Base-by-base conservation (phyloP, 1,284 basidiomycete species). In the Pyrrhoderma lamaoense region DNA sequence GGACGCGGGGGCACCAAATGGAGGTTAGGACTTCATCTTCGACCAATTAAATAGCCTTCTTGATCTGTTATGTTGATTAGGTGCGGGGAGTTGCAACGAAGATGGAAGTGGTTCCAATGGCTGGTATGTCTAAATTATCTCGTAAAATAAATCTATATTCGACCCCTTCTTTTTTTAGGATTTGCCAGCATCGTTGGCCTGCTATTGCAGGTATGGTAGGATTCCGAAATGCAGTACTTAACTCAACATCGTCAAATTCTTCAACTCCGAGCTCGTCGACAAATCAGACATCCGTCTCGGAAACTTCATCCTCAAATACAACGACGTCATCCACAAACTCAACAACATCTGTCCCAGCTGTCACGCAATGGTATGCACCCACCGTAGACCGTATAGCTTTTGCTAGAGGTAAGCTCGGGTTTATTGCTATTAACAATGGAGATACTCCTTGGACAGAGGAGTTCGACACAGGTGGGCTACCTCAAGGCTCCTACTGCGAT, bases 101-200 rank as follows among this genome's bases (percentile, higher is more conserved):
- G 38, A 68, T 1, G 74, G 62, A n/a, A 73, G 70, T 4, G 80
- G 80, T 3, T 59, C 68, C 3, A 71, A 71, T 40, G 79, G 80
- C 2, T 84, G 81, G 70, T 65, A 47, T 3, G 57, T 46, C 13
- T n/a, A n/a, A n/a, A n/a, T n/a, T n/a, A n/a, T n/a, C n/a, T n/a
- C n/a, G n/a, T n/a, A n/a, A n/a, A n/a, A n/a, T n/a, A n/a, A n/a
- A n/a, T n/a, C n/a, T n/a, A n/a, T n/a, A n/a, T n/a, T n/a, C n/a
- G n/a, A n/a, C n/a, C n/a, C n/a, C n/a, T n/a, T n/a, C 27, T 5
- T 5, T 31, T 31, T 11, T 5, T 25, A 59, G 58, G 76, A 62
- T 75, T 39, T 83, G 80, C 58, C 80, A 85, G 59, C 82, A 85
- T 61, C 76, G 82, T 8, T 81, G 72, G 67, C 60, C 70, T 4